Evolutionary conservation across 495 filamentous ascomycete genomes (phyloP).

Genomic region (Platismatia glauca): DNA sequence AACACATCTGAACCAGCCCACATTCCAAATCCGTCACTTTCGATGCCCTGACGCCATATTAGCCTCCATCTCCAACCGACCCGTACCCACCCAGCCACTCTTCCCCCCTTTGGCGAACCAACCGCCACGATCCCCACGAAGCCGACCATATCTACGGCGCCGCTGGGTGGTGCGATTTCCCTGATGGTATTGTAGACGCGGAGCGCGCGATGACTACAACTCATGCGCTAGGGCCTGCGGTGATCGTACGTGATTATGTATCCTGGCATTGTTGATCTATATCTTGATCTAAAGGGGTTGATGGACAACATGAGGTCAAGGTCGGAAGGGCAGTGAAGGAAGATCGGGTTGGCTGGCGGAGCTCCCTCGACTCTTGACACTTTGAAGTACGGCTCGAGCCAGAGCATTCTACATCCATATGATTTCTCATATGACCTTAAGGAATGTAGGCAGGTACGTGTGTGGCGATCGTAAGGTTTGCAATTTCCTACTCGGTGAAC

Average conservation of each 20-base stretch:
- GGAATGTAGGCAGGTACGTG: slow-evolving; percentile 56
- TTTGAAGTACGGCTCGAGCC: slow-evolving; percentile 67
- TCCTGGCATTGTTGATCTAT: background rate
- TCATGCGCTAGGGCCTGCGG: slow-evolving; percentile 36
- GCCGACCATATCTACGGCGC: too few relatives aligned
- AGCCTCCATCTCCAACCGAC: too few relatives aligned
- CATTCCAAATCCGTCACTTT: too few relatives aligned
- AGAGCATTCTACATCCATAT: slow-evolving; percentile 68
- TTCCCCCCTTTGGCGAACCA: too few relatives aligned
- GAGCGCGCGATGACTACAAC: slow-evolving; percentile 33
- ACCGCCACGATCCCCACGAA: too few relatives aligned
- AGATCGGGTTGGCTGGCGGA: slow-evolving; percentile 30
- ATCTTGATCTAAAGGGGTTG: slow-evolving; percentile 32
- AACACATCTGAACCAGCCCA: background rate
- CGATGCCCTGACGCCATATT: too few relatives aligned
- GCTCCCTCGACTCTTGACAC: slow-evolving; percentile 45
- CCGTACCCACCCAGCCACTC: too few relatives aligned
- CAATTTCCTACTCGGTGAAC: slow-evolving; percentile 26
- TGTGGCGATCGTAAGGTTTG: slow-evolving; percentile 23
- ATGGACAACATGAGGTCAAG: slow-evolving; percentile 41
- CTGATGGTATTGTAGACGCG: slow-evolving; percentile 35
- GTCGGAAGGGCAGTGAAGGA: slow-evolving; percentile 42
- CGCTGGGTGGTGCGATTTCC: slow-evolving; percentile 36
- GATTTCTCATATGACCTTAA: slow-evolving; percentile 63
- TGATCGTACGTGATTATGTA: background rate